These are phyloP conservation scores for Candida pseudofarinosa DNA, from an alignment of 805 yeast genomes.

Conservation along the genomic window DNA sequence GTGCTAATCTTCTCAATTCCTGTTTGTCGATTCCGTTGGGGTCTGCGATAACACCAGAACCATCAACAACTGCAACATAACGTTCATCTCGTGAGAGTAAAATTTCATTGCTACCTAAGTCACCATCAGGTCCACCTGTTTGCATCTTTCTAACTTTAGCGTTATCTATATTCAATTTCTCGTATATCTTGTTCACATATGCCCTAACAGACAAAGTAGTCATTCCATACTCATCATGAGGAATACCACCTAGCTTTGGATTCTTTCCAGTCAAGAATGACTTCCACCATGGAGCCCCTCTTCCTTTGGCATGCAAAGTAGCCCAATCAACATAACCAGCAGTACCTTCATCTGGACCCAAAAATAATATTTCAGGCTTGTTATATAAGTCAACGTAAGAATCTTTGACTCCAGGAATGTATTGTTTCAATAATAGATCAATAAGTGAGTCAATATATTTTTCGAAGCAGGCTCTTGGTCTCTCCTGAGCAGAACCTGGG, in stretches of 20 bases:
- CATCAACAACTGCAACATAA: constrained; percentile 89
- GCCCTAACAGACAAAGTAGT: constrained; percentile 92
- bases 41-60: constrained; percentile 92
- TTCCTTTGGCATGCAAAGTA: constrained; percentile 80
- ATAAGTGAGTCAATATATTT: constrained; percentile 90
- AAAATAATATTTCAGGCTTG: constrained; percentile 84
- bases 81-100: constrained; percentile 76
- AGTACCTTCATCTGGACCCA: constrained; percentile 99
- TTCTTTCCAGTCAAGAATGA: constrained; percentile 96
- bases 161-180: constrained; percentile 63
- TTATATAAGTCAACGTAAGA: constrained; percentile 79
- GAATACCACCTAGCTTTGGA: constrained; percentile 91
- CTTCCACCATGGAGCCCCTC: constrained; percentile 98
- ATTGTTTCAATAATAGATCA: constrained; percentile 72
- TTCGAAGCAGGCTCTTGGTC: constrained; percentile 80
- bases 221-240: constrained; percentile 98
- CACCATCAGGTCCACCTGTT: constrained; percentile 99
- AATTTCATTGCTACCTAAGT: constrained; percentile 93
- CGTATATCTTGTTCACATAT: constrained; percentile 82
- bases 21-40: constrained; percentile 80
- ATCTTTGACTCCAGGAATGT: constrained; percentile 74
- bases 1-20: constrained; percentile 78
- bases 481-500: constrained; percentile 69
- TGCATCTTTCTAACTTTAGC: constrained; percentile 71
- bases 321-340: constrained; percentile 98